phyloP scores from a whole-genome alignment of 106 monocot species.

The Allium fistulosum region DNA sequence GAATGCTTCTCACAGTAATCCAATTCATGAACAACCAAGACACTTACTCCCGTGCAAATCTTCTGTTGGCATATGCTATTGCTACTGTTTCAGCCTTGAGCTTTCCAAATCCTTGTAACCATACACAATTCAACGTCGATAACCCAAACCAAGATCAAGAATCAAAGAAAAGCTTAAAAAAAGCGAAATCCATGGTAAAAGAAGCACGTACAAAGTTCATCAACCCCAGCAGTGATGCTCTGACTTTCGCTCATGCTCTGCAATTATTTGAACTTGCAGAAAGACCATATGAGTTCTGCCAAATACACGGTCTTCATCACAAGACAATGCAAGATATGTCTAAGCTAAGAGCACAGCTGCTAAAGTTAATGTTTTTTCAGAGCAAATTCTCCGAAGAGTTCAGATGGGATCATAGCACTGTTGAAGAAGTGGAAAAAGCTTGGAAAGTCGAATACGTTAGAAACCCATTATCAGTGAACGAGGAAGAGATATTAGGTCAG shows the following conservation, averaged over 20 bases:
- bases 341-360: constrained; percentile 84
- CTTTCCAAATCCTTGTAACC: constrained; percentile 68
- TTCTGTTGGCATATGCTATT: constrained; percentile 63
- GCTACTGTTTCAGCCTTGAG: constrained; percentile 84
- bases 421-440: constrained; percentile 46
- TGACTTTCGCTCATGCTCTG: constrained; percentile 72
- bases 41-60: constrained; percentile 48
- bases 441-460: constrained; percentile 45
- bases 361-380: constrained; percentile 55
- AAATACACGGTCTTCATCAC: constrained; percentile 47
- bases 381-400: constrained; percentile 39
- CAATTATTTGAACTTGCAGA: constrained; percentile 70
- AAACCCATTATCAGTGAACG: constrained; percentile 47
- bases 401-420: constrained; percentile 47
- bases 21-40: constrained; percentile 45
- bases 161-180: constrained; percentile 31
- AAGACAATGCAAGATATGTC: constrained; percentile 98
- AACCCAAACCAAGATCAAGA: constrained; percentile 13
- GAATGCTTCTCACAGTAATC: constrained; percentile 75
- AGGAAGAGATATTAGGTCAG: constrained; percentile 79
- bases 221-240: constrained; percentile 76
- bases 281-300: constrained; percentile 56
- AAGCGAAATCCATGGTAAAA: constrained; percentile 35
- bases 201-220: constrained; percentile 49
- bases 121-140: constrained; percentile 22